Evolutionary conservation across 306 rosid species (phyloP).

Genomic region (Dalbergia oliveri): DNA sequence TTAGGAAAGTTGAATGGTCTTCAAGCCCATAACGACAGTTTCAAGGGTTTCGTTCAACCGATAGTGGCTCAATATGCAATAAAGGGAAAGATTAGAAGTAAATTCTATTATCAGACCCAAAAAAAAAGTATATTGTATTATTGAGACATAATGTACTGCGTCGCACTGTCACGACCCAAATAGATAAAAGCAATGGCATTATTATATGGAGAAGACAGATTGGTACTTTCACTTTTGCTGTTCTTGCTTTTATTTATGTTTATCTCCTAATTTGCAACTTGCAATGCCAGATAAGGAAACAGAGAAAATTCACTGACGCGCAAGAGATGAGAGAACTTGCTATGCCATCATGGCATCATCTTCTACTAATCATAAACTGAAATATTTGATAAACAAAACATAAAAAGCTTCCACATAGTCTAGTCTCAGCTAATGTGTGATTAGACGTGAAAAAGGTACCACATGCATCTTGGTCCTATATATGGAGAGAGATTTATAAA

Average conservation of each 20-base stretch:
- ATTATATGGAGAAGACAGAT: not conserved
- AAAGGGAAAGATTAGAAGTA: not conserved
- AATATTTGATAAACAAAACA: conserved; percentile 14
- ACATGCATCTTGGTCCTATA: too few species aligned
- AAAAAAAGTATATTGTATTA: not conserved
- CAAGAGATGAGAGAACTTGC: conserved; percentile 1
- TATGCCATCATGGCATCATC: not conserved
- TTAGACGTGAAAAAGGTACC: too few species aligned
- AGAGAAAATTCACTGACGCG: not conserved
- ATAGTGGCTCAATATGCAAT: not conserved
- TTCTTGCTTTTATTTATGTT: not conserved
- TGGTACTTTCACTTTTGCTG: not conserved
- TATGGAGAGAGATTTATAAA: too few species aligned
- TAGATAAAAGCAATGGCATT: not conserved
- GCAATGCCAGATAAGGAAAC: not conserved
- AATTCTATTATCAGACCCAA: too few species aligned
- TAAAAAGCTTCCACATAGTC: not conserved
- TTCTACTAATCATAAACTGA: not conserved
- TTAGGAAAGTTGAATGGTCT: not conserved
- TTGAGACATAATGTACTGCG: too few species aligned
- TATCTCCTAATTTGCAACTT: conserved; percentile 12
- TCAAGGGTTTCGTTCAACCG: not conserved
- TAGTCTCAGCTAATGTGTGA: not conserved
- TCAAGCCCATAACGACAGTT: conserved; percentile 9
- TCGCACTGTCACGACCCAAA: too few species aligned